Base-by-base conservation (phyloP, 2,329 filamentous ascomycete species). In the Dryadomyces quercus-mongolicae region DNA sequence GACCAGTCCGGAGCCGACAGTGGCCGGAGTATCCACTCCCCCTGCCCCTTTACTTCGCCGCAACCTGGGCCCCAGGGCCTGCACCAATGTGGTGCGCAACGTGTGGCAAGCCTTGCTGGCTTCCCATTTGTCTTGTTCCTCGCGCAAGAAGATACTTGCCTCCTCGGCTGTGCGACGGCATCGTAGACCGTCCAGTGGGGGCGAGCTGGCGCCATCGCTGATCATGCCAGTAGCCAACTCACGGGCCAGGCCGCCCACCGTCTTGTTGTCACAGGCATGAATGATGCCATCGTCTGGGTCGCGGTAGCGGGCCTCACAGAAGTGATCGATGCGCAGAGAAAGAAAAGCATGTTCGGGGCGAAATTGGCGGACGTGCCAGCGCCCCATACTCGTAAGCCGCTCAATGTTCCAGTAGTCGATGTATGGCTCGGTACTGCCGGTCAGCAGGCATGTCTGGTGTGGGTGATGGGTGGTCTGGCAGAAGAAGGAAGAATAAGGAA, bases 341-440 rank as follows among this genome's bases (percentile, higher is more conserved):
- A 58, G 34, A 10, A 55, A 51, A 5, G 59, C 55, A 7, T 38
- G 51, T 1, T 51, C 45, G 5, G 51, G 42, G 18, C 51, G 43
- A 12, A 57, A 60, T 25, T 53, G 56, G 5, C 55, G 54, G 9
- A 53, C 49, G 45, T 60, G 59, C 59, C 59, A 60, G 18, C 54
- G 21, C 10, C 49, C 55, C 10, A 22, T 52, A 48, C 59, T 57
- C 5, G 56, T 60, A 9, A 59, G 55, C 43, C 55, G 57, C 34
- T 60, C 56, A 8, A 58, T 52, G 15, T 34, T 49, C 57, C 57
- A 58, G 52, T 60, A 60, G 9, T 56, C 49, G 34, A 59, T 57
- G 21, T 45, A 21, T 16, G 59, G 57, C 21, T 31, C 21, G n/a
- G 54, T 45, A 31, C 54, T 60, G 53, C 5, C 5, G 34, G 42